Percentiles rank a stretch among this genome's conserved stretches.
Conservation (phyloP, 2,329 filamentous ascomycete species). For the Diaporthe citri region DNA sequence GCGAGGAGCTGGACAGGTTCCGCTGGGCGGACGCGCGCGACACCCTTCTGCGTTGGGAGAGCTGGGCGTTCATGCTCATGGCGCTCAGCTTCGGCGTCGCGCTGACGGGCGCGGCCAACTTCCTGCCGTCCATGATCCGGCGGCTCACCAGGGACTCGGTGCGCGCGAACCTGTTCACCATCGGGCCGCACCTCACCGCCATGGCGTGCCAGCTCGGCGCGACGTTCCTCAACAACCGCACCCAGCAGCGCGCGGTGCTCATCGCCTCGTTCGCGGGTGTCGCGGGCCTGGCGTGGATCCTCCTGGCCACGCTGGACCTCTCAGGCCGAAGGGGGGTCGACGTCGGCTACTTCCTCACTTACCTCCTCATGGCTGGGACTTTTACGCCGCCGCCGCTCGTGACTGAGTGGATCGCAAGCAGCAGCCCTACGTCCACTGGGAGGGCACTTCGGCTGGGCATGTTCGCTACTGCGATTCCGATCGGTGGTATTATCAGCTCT, state of each 20-base stretch:
- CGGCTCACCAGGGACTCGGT: conserved; percentile 51
- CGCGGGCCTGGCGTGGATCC: conserved; percentile 41
- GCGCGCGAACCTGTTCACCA: conserved; percentile 44
- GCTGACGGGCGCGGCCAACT: conserved; percentile 45
- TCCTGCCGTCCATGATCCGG: conserved; percentile 49
- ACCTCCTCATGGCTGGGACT: conserved; percentile 41
- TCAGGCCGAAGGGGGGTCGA: conserved; percentile 31
- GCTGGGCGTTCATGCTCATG: conserved; percentile 45
- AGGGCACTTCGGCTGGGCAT: conserved; percentile 37
- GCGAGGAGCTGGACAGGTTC: conserved; percentile 34
- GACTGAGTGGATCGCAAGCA: conserved; percentile 42
- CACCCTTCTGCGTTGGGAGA: conserved; percentile 43
- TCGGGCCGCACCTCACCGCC: conserved; percentile 43
- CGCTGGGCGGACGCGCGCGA: conserved; percentile 44
- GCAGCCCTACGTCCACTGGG: conserved; percentile 42
- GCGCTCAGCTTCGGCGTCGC: conserved; percentile 46
- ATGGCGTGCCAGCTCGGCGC: conserved; percentile 41
- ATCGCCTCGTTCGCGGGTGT: conserved; percentile 37
- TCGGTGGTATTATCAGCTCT: background rate
- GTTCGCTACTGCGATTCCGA: conserved; percentile 13
- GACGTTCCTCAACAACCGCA: conserved; percentile 42
- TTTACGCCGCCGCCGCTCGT: conserved; percentile 43
- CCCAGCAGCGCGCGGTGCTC: conserved; percentile 41
- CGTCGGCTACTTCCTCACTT: conserved; percentile 44
- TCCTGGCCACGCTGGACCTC: conserved; percentile 43